Evolutionary conservation across 768 basidiomycete species (phyloP).

Genomic region (Tylopilus intermedius): DNA sequence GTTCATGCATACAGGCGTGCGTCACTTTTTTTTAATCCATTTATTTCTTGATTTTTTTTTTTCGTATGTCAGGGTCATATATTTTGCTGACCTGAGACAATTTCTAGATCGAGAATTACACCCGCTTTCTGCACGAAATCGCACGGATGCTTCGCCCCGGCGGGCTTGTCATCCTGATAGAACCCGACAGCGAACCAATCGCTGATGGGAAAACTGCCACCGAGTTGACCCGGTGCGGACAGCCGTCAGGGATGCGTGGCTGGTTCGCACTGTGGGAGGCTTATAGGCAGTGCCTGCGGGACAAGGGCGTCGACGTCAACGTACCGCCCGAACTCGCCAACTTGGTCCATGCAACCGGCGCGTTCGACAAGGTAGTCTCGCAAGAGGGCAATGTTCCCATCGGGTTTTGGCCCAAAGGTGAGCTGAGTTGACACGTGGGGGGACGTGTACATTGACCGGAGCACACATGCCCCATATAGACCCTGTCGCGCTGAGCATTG

Average conservation of each 20-base stretch:
- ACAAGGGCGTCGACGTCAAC: conserved; percentile 50
- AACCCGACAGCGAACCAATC: conserved; percentile 51
- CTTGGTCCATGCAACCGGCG: conserved; percentile 43
- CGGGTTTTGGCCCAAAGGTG: conserved; percentile 66
- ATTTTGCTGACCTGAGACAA: conserved; percentile 2
- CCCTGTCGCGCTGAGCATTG: conserved; percentile 53
- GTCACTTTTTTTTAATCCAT: conserved; percentile 4
- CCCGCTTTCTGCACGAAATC: conserved; percentile 55
- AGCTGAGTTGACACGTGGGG: conserved; percentile 9
- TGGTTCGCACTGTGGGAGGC: conserved; percentile 65
- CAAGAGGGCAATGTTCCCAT: conserved; percentile 61
- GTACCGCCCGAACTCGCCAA: conserved; percentile 53
- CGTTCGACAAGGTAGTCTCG: conserved; percentile 53
- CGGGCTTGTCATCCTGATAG: conserved; percentile 63
- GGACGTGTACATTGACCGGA: conserved; percentile 7
- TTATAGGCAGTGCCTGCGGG: conserved; percentile 50
- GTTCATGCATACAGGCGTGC: conserved; percentile 57
- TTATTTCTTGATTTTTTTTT: neutral
- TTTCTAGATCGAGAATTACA: conserved; percentile 57
- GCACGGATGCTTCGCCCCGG: conserved; percentile 65
- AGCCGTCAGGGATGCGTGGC: conserved; percentile 42
- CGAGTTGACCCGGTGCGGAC: conserved; percentile 29
- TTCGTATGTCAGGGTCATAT: neutral
- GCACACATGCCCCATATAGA: conserved; percentile 35
- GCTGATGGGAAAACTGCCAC: conserved; percentile 41